Conservation (phyloP, 2,329 filamentous ascomycete species). For the Neopestalotiopsis clavispora region DNA sequence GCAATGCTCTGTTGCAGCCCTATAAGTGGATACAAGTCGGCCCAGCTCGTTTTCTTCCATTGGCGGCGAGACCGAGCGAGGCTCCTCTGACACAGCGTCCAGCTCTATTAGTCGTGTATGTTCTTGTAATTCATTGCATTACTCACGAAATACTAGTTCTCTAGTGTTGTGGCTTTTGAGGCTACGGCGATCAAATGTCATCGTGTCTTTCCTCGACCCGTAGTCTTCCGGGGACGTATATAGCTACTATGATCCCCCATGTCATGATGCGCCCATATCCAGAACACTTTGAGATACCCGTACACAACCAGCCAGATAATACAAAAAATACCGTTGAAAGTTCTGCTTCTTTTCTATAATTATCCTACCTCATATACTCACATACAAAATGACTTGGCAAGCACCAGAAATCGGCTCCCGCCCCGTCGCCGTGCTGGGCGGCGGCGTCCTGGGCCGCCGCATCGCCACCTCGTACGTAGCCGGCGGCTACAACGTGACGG, state of each 20-base stretch:
- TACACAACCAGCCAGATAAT: not conserved
- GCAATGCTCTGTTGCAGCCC: conserved; percentile 10
- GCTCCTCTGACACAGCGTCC: not conserved
- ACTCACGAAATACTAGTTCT: not conserved
- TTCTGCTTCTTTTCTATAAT: not conserved
- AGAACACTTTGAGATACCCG: not conserved
- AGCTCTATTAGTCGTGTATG: not conserved
- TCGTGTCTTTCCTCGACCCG: not conserved
- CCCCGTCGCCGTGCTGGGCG: conserved; percentile 14
- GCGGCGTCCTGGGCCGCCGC: conserved; percentile 13
- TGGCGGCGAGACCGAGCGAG: conserved; percentile 8
- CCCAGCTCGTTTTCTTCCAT: not conserved
- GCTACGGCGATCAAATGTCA: not conserved
- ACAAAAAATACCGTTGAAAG: not conserved
- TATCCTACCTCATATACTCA: not conserved
- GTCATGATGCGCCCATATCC: not conserved
- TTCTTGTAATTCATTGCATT: not conserved
- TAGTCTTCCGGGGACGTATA: not conserved
- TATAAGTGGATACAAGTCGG: conserved; percentile 3
- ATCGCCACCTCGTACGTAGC: conserved; percentile 12
- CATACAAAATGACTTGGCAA: conserved; percentile 7
- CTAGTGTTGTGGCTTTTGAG: not conserved
- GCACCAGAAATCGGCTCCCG: conserved; percentile 8
- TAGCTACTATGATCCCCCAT: not conserved
- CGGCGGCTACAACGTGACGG: conserved; percentile 13